Conservation (phyloP, 1,284 basidiomycete species). For the Naganishia liquefaciens region DNA sequence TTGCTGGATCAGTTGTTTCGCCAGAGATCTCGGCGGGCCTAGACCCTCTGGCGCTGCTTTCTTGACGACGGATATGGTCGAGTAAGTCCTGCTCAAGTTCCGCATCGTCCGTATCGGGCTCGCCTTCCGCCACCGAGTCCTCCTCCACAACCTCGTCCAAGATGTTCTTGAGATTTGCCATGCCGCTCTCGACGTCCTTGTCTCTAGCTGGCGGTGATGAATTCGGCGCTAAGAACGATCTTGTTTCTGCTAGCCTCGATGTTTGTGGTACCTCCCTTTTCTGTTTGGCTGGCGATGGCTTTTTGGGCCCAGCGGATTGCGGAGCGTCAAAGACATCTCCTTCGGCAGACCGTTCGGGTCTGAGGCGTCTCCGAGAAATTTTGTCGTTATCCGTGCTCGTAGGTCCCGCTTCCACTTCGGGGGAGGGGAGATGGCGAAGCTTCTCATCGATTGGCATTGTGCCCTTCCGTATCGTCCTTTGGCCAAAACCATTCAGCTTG, state of each 20-base stretch:
- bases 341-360: slow-evolving; percentile 12
- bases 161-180: not conserved
- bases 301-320: not conserved
- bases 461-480: slow-evolving; percentile 7
- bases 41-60: not conserved
- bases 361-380: not conserved
- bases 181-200: not conserved
- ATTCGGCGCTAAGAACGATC: slow-evolving; percentile 9
- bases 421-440: not conserved
- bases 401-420: slow-evolving; percentile 10
- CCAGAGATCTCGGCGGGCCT: too few relatives aligned
- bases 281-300: not conserved
- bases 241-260: not conserved
- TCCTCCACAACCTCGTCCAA: slow-evolving; percentile 12
- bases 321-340: slow-evolving; percentile 13
- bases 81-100: slow-evolving; percentile 17
- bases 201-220: slow-evolving; percentile 10
- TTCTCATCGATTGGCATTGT: slow-evolving; percentile 18
- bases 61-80: not conserved
- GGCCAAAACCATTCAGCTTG: not conserved
- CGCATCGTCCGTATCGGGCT: slow-evolving; percentile 19
- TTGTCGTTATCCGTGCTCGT: slow-evolving; percentile 1
- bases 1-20: not conserved
- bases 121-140: slow-evolving; percentile 19
- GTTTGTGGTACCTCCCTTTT: not conserved